phyloP scores from a whole-genome alignment of 2,329 filamentous ascomycete genomes.

The Monilinia laxa region DNA sequence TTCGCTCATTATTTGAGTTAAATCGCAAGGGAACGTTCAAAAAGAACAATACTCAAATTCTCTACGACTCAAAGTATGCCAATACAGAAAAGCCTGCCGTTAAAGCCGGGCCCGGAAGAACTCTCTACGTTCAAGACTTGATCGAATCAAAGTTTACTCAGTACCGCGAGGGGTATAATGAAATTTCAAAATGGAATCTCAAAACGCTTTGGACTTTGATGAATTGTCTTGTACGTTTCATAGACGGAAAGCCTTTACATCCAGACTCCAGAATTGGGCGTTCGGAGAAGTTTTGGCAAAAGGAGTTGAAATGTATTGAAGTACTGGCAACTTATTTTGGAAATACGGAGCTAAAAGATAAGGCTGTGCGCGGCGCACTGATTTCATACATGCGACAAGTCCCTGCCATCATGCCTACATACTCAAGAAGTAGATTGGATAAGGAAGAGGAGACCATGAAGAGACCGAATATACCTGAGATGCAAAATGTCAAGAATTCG shows the following conservation, averaged over 20 bases:
- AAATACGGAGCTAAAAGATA: background rate
- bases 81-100: background rate
- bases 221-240: background rate
- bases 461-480: background rate
- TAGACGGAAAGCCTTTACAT: background rate
- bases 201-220: slow-evolving; percentile 2
- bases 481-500: background rate
- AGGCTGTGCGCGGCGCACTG: background rate
- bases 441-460: background rate
- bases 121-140: background rate
- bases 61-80: background rate
- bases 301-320: background rate
- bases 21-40: background rate
- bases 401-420: background rate
- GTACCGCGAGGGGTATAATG: background rate
- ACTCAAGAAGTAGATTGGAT: too few relatives aligned
- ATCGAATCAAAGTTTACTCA: background rate
- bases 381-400: background rate
- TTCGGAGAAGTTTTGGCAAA: background rate
- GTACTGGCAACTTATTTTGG: background rate
- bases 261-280: background rate
- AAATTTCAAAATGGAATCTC: background rate
- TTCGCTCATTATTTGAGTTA: background rate
- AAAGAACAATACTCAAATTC: background rate
- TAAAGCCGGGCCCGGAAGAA: background rate